Evolutionary conservation across 768 basidiomycete species (phyloP), one percentile per base, ranked within the genome.

Genomic region (Hypsizygus marmoreus): DNA sequence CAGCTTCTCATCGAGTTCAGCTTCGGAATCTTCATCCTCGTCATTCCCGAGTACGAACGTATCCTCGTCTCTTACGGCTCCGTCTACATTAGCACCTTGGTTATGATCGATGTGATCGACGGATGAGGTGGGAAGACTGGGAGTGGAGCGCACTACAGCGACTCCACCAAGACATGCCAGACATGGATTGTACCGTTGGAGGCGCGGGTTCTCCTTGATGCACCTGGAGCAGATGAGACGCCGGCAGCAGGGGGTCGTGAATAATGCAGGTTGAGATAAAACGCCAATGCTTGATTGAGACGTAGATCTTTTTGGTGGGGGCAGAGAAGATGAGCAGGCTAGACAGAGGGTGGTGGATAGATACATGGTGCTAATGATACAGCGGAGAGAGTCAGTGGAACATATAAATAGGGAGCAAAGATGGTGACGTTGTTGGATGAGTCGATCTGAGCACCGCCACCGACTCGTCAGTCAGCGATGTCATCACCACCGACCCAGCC

Each of bases 131-230:
- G 48, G 22, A n/a, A n/a, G n/a, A 49, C 54, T 57, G 12, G 34
- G 40, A 32, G 37, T 10, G 31, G 49, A 41, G 22, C 53, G 25
- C 24, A 73, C 55, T 7, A 75, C 73, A 12, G 61, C 72, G 2
- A 81, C 75, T 2, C 84, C 84, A 10, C 73, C 78, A 2, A 87
- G 71, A 58, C 88, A 90, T 6, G 74, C 72, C 13, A 91, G 64
- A 61, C 88, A 91, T 6, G 88, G 88, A 57, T 88, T 68, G 57
- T 89, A 90, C 45, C 81, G 69, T 25, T 72, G 66, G 16, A 89
- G 70, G 13, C 88, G 76, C 0, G 85, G 82, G 58, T 88, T 89
- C 2, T 67, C 59, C 2, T 61, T 44, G 16, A 84, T 64, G 57
- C 88, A 91, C 2, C 59, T 44, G 5, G 73, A 68, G 53, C 88